Percentiles rank a stretch among this genome's conserved stretches.
Conservation (phyloP, 1,284 basidiomycete species). For the Melanopsichium pennsylvanicum region DNA sequence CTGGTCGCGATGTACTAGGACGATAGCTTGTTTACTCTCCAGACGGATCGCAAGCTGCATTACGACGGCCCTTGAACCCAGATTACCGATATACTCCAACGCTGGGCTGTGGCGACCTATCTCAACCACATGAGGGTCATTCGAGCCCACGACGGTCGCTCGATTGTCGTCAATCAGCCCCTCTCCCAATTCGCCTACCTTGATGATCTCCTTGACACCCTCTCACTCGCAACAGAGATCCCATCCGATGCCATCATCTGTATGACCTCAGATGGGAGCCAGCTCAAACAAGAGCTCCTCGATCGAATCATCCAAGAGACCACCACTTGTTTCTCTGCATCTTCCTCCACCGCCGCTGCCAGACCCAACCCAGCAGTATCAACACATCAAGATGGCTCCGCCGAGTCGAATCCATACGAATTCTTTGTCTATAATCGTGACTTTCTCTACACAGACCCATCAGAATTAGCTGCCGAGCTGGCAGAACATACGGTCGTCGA, state of each 20-base stretch:
- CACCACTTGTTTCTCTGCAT: conserved; percentile 4
- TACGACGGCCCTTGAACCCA: neutral
- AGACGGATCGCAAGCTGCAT: neutral
- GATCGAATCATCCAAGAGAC: conserved; percentile 41
- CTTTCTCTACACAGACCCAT: conserved; percentile 57
- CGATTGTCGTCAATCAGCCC: conserved; percentile 55
- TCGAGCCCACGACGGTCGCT: conserved; percentile 58
- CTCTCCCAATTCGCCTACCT: conserved; percentile 55
- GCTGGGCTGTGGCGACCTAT: too few relatives aligned
- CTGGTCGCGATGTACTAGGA: neutral
- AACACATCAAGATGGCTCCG: neutral
- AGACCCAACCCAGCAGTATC: conserved; percentile 8
- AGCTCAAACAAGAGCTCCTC: conserved; percentile 55
- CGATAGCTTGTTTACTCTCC: neutral
- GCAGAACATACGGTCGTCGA: conserved; percentile 42
- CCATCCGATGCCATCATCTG: conserved; percentile 60
- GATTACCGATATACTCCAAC: too few relatives aligned
- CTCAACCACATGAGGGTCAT: conserved; percentile 52
- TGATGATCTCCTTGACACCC: conserved; percentile 60
- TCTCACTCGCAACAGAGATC: conserved; percentile 62
- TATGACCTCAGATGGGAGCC: conserved; percentile 60
- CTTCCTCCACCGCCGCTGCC: conserved; percentile 8
- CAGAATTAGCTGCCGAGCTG: conserved; percentile 51
- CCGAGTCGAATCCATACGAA: conserved; percentile 26
- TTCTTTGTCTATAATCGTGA: conserved; percentile 64